Evolutionary conservation across 2,329 filamentous ascomycete genomes (phyloP).

Genomic region (Aureobasidium vineae): DNA sequence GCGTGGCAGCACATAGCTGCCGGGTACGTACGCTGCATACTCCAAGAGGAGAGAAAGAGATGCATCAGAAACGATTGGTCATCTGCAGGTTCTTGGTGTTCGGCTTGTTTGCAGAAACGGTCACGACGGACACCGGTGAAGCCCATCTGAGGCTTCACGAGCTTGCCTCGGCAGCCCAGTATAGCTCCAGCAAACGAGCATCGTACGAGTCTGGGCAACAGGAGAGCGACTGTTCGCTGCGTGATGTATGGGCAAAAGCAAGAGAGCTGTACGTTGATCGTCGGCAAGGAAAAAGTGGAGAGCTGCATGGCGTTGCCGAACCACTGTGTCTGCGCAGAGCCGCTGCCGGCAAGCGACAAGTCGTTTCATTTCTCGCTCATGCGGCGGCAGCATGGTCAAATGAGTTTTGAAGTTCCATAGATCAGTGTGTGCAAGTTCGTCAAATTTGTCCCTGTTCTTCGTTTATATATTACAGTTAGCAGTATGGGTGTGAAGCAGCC

Average conservation of each 20-base stretch:
- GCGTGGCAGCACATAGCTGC: not conserved
- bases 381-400: not conserved
- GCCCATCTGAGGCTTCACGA: not conserved
- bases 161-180: not conserved
- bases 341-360: not conserved
- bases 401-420: not conserved
- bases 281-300: slow-evolving; percentile 16
- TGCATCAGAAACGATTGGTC: not conserved
- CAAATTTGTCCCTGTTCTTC: not conserved
- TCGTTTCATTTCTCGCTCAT: not conserved
- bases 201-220: not conserved
- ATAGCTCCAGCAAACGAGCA: not conserved
- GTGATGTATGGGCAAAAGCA: not conserved
- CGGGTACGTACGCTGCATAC: not conserved
- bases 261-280: slow-evolving; percentile 8
- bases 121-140: not conserved
- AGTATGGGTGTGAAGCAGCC: not conserved
- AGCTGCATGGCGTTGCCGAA: slow-evolving; percentile 11
- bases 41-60: not conserved
- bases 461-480: slow-evolving; percentile 16
- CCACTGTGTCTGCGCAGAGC: not conserved
- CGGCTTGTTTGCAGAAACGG: not conserved
- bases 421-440: not conserved
- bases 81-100: not conserved
- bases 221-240: not conserved